Evolutionary conservation across 139 green algal genomes (phyloP).

Genomic region (Chlorella sp.): DNA sequence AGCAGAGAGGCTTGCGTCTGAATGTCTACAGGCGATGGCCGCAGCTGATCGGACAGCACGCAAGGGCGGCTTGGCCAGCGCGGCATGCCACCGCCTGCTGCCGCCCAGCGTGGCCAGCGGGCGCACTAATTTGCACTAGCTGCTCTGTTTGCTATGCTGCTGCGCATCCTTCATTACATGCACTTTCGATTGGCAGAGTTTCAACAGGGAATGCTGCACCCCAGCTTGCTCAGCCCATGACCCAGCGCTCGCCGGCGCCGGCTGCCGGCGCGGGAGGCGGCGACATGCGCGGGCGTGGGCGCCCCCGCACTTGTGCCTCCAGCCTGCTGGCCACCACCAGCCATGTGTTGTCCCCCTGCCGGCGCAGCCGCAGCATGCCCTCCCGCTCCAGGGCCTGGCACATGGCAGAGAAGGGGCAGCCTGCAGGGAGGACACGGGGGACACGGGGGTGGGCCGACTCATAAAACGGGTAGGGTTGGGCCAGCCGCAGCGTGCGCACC

Average conservation of each 20-base stretch:
- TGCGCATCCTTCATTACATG: neutral
- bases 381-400: slow-evolving; percentile 20
- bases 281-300: neutral
- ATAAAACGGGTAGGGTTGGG: too few relatives aligned
- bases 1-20: too few relatives aligned
- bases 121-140: too few relatives aligned
- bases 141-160: neutral
- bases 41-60: neutral
- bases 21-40: neutral
- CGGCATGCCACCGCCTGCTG: too few relatives aligned
- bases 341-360: slow-evolving; percentile 6
- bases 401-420: slow-evolving; percentile 20
- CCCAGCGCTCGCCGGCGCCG: slow-evolving; percentile 6
- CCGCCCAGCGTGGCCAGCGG: too few relatives aligned
- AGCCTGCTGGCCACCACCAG: slow-evolving; percentile 19
- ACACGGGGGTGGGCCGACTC: too few relatives aligned
- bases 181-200: too few relatives aligned
- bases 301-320: neutral
- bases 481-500: too few relatives aligned
- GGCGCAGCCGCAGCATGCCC: slow-evolving; percentile 14
- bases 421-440: neutral
- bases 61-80: neutral
- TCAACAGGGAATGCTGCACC: neutral
- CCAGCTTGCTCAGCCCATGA: slow-evolving; percentile 1
- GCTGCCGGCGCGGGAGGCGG: neutral